Evolutionary conservation across 495 filamentous ascomycete species (phyloP), one percentile per base, ranked within the genome.

Genomic region (Pseudomonodictys pantanalensis): DNA sequence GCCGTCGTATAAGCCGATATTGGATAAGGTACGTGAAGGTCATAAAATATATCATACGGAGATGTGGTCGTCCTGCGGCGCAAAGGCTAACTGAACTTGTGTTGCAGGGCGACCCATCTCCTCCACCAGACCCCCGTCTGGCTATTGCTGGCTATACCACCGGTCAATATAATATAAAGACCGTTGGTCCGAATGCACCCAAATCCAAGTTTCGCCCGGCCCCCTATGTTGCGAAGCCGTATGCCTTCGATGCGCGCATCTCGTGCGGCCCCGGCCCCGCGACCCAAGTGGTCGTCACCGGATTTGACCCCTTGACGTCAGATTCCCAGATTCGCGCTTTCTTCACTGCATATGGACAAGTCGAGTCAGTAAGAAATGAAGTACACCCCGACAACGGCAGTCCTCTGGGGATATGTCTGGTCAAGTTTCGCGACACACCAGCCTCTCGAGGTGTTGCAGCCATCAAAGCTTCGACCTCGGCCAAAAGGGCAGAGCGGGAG

Each of bases 381-480:
- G 90, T 92, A 50, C 87, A 97, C 71, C 93, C 93, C 5, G 85
- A 89, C 35, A 97, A 90, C 15, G 95, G 93, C 10, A 95, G 87
- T 57, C 93, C 90, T 63, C 81, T 99, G 1, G 93, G 93, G 1
- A 88, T 99, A 65, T 95, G 90, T 50, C 87, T 88, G 17, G 87
- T 99, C 68, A 84, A 86, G 60, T 99, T 95, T 74, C 85, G 85
- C 68, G 92, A 97, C 62, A 82, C 79, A 20, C 79, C 81, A 3
- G 78, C 70, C 68, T 82, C 71, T 44, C 76, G 77, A 20, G 66
- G 70, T 15, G 38, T 38, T 3, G 70, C 81, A 10, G 64, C 79
- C 9, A 66, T 86, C 25, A 77, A 81, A n/a, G 93, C 90, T 10
- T 79, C 83, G 35, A 84, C 83, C 60, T 86, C 90, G 25, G 95